Base-by-base conservation (phyloP, 140 eudicot genomes). In the Bidens hawaiensis region DNA sequence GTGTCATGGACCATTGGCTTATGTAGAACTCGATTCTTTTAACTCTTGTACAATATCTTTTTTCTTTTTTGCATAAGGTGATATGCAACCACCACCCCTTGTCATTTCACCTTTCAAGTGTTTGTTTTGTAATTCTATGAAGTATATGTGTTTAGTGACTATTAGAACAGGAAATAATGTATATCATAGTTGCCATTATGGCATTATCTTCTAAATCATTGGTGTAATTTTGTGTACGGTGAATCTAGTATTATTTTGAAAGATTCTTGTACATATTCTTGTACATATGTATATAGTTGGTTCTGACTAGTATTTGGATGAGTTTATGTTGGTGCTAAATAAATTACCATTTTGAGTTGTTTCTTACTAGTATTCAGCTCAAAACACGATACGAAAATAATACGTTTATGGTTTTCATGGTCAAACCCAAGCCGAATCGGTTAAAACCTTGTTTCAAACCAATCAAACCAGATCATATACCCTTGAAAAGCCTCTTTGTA, bases 1-100 rank as follows among this genome's bases (percentile, higher is more conserved):
- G 67, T 64, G 55, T 55, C 67, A 72, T 72, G 77, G 72, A 64
- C 77, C 77, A 72, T 55, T 23, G 62, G 61, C 41, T 64, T 72
- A 30, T 41, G 50, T 55, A 72, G 72, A 72, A 72, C 61, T 64
- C 55, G 77, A 64, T 72, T 72, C 77, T 64, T 40, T 72, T n/a
- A 53, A 54, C 60, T 43, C 77, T 46, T 72, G 23, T 54, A 30
- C 33, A 52, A n/a, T 47, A 24, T 34, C 46, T 50, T 49, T n/a
- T 72, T 27, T 23, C 72, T 64, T 64, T 64, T 72, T 45, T 23
- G 30, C 50, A 48, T 60, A 33, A 60, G 62, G 69, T 49, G 60
- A 38, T 60, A 49, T 62, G 28, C 68, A 60, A 48, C 27, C 16
- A 42, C 21, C 66, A 18, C 46, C 55, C 62, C 64, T 6, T 55